Evolutionary conservation across 1,284 basidiomycete species (phyloP), one percentile per base, ranked within the genome.

Genomic region (Xanthoconium separans): DNA sequence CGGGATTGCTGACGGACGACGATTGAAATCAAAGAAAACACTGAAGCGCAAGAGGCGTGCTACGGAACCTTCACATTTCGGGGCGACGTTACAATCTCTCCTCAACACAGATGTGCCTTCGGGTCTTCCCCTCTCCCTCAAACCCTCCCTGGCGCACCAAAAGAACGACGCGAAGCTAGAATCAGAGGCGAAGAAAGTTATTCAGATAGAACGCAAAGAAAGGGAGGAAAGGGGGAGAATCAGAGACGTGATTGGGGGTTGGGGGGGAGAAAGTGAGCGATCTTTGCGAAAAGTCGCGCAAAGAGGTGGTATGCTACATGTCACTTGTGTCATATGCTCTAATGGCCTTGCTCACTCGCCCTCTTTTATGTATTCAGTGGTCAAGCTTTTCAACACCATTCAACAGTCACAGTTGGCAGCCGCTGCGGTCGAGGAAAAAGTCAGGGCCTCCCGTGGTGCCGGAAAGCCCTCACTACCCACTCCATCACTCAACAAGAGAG

Each of bases 381-480:
- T 92, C 12, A 85, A 88, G 63, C 73, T 92, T 13, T 92, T 92
- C 74, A 92, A 92, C 63, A 83, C 80, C 3, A 88, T 92, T 49
- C 90, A 91, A 60, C 87, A 90, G 61, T 83, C 89, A 11, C 89
- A 92, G 63, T 71, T 77, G 9, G 78, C 78, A 7, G 75, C 80
- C 2, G 68, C 75, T 16, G 76, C 69, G 9, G 77, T 77, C 18
- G 77, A 75, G 24, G 82, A 84, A 64, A 78, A 83, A 54, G 65
- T 77, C 47, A 89, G 87, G 69, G 73, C 78, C 15, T 68, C 74
- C 20, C 76, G 85, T 62, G 90, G 90, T 5, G 77, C 81, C 12
- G 89, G 89, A 31, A 91, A 88, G 62, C 83, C 88, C 31, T 82
- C 81, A 2, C 65, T 91, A 43, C 78, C 85, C 42, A 83, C 88